Evolutionary conservation across 116 monocot species (phyloP), one percentile per base, ranked within the genome.

Genomic region (Trichopus zeylanicus): DNA sequence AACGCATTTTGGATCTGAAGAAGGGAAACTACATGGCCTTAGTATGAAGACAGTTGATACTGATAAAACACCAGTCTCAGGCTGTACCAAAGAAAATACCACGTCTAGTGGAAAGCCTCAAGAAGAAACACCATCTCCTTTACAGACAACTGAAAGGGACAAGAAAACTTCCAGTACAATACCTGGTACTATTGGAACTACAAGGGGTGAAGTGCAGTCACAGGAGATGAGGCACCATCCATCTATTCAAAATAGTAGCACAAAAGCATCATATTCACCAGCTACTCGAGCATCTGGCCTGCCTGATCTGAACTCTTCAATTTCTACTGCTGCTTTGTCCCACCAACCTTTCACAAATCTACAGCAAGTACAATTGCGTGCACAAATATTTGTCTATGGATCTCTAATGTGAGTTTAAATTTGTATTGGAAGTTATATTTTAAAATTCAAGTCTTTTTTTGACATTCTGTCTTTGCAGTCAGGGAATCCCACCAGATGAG

Each of bases 371-470:
- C 98, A 98, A 75, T 47, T 98, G 52, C 87, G 91, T 70, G 98
- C 98, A 57, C 98, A 98, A 63, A 98, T 98, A 60, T 82, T 85
- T 91, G 98, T 91, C 63, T 98, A 91, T 80, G 91, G 98, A 59
- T 82, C 87, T 59, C 65, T 98, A 51, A 98, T 97, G 97, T 97
- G 61, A 81, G 87, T 79, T 57, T 1, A 31, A 25, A 13, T 22
- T 46, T 48, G 30, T 25, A 6, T 66, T 55, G 2, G 66, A 48
- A n/a, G 6, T 53, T 46, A n/a, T 61, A 65, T 15, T 57, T 66
- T 32, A 28, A 32, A n/a, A n/a, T 9, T 25, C 7, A 24, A 49
- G 23, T 9, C 15, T 21, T 49, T 22, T 49, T 20, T 6, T 19
- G 19, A 49, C 21, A 47, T 46, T 65, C 31, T 51, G 15, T 53